Conservation (phyloP, 805 yeast genomes). For the Saccharomycopsis javanensis region DNA sequence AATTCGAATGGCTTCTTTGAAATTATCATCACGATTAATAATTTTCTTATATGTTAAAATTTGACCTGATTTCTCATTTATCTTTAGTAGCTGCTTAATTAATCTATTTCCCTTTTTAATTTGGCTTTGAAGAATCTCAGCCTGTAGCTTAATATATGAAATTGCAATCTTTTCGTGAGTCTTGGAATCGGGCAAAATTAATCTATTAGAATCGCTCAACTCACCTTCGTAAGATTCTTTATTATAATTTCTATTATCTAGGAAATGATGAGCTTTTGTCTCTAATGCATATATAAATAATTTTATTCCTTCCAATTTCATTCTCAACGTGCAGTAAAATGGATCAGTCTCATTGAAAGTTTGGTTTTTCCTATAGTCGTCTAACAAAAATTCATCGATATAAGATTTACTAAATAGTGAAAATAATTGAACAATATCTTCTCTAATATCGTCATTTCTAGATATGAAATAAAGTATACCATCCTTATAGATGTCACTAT, state of each 20-base stretch:
- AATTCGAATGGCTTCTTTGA: slow-evolving; percentile 23
- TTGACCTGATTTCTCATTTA: slow-evolving; percentile 27
- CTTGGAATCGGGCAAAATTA: slow-evolving; percentile 11
- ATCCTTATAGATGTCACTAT: slow-evolving; percentile 4
- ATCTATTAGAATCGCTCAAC: slow-evolving; percentile 21
- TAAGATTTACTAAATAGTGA: slow-evolving; percentile 31
- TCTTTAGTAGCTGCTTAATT: slow-evolving; percentile 37
- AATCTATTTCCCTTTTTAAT: slow-evolving; percentile 35
- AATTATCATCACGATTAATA: slow-evolving; percentile 43
- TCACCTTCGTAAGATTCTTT: slow-evolving; percentile 41
- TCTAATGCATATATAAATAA: slow-evolving; percentile 28
- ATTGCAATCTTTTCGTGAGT: neutral
- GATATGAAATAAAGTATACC: slow-evolving; percentile 16
- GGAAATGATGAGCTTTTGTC: neutral
- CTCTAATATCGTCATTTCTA: slow-evolving; percentile 7
- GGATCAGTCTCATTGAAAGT: slow-evolving; percentile 34
- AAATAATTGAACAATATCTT: slow-evolving; percentile 26
- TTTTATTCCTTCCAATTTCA: slow-evolving; percentile 50
- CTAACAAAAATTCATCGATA: slow-evolving; percentile 26
- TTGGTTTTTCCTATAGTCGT: slow-evolving; percentile 30
- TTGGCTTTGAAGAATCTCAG: slow-evolving; percentile 34
- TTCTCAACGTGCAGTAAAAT: slow-evolving; percentile 36
- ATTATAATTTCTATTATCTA: neutral
- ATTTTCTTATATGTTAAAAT: slow-evolving; percentile 50
- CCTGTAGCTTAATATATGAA: slow-evolving; percentile 40